Evolutionary conservation across 2,329 filamentous ascomycete genomes (phyloP), one percentile per base, ranked within the genome.

Genomic region (Plenodomus tracheiphilus): DNA sequence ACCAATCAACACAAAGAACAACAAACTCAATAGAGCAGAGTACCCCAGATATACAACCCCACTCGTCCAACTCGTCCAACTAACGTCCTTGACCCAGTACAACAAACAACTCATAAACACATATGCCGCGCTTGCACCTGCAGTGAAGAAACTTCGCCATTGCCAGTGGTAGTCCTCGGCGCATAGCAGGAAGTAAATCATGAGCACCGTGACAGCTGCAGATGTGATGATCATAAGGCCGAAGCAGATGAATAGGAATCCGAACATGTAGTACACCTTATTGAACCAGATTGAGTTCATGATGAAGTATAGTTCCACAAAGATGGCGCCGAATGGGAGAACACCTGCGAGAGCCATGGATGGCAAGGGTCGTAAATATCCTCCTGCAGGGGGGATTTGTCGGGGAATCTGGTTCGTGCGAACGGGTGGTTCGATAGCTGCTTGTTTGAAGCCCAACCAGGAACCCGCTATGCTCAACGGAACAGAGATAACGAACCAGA

Each of bases 201-300:
- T 87, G 16, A 99, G 79, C 8, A 97, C 86, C 1, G 94, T 97
- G 35, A 95, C 93, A 1, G 92, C 87, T 0, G 93, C 93, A 50
- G 88, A 91, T 1, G 94, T 97, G 63, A 96, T 88, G 62, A 97
- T 91, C 91, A 99, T 97, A 41, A 99, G 83, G 10, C 89, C 92
- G 68, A 96, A 99, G 80, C 92, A 97, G 47, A 99, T 82, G 80
- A 99, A 99, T 30, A 99, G 79, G 81, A 99, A 99, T 18, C 94
- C 94, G 66, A 99, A 99, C 94, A 99, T 99, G 82, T 99, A 99
- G 81, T 99, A 99, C 59, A 99, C 94, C 75, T 94, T 91, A 78
- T 87, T 93, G 75, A 95, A 96, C 94, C 94, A 99, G 70, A 99
- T 93, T 20, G 90, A 96, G 76, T 87, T 96, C 90, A 99, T 96